phyloP scores from a whole-genome alignment of 768 basidiomycete genomes.

The Pulveroboletus sp. region DNA sequence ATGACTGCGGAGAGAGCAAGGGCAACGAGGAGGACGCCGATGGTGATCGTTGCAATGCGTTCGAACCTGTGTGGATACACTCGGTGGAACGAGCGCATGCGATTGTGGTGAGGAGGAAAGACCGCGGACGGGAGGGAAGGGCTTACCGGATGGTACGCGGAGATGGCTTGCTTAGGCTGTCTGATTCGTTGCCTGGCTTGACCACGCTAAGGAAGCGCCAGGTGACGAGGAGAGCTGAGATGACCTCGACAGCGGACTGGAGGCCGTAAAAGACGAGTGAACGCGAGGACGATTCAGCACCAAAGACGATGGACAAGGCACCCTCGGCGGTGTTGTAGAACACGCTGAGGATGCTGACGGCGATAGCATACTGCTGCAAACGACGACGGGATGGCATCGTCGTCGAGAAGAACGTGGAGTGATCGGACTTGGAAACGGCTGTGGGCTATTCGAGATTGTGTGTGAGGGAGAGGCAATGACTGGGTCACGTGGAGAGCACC shows the following conservation, averaged over 20 bases:
- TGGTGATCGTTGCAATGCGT: constrained; percentile 31
- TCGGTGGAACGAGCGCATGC: too few relatives aligned
- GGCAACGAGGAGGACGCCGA: constrained; percentile 34
- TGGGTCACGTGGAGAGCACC: too few relatives aligned
- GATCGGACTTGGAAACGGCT: too few relatives aligned
- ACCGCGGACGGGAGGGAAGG: not conserved
- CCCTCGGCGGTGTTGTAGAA: constrained; percentile 40
- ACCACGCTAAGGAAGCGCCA: constrained; percentile 38
- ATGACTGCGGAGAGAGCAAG: constrained; percentile 35
- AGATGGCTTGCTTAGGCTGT: not conserved
- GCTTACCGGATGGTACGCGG: constrained; percentile 12
- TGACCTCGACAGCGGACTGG: constrained; percentile 44
- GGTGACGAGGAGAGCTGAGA: constrained; percentile 39
- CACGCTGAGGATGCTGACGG: constrained; percentile 39
- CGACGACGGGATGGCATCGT: constrained; percentile 15
- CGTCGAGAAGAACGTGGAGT: not conserved
- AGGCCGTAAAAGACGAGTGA: constrained; percentile 44
- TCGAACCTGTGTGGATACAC: constrained; percentile 25
- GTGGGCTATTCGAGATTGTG: too few relatives aligned
- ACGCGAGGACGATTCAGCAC: constrained; percentile 40
- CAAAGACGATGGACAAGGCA: constrained; percentile 39
- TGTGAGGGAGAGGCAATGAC: too few relatives aligned
- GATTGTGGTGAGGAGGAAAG: too few relatives aligned
- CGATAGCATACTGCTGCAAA: constrained; percentile 35
- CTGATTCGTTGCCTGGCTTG: constrained; percentile 34